A percentile compares a stretch with the other conserved stretches of the same genome.
These are phyloP conservation scores for Caloboletus firmus DNA, from an alignment of 1,284 basidiomycete genomes.

Conservation along the genomic window DNA sequence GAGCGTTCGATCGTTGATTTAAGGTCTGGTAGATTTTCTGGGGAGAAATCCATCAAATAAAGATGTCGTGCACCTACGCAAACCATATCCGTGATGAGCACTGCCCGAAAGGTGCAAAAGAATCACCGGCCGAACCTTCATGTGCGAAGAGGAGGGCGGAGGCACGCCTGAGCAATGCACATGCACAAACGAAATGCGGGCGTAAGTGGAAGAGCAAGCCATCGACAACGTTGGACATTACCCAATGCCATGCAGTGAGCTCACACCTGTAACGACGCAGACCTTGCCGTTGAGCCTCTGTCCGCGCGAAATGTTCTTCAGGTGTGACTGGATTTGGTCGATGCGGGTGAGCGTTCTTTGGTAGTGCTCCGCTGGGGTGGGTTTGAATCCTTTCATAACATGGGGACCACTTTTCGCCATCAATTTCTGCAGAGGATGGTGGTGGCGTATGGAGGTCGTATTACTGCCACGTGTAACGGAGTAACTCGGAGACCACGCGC, in stretches of 20 bases:
- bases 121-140: conserved; percentile 54
- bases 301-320: conserved; percentile 55
- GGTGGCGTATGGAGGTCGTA: neutral
- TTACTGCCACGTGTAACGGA: neutral
- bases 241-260: conserved; percentile 85
- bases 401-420: conserved; percentile 25
- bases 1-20: conserved; percentile 63
- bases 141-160: conserved; percentile 76
- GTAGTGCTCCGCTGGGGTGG: conserved; percentile 46
- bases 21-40: conserved; percentile 70
- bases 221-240: conserved; percentile 32
- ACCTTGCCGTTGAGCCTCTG: conserved; percentile 76
- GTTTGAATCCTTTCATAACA: conserved; percentile 8
- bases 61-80: conserved; percentile 79
- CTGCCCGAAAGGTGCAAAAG: neutral
- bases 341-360: conserved; percentile 63
- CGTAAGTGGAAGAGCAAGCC: conserved; percentile 13
- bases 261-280: conserved; percentile 88
- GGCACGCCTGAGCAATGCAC: conserved; percentile 57
- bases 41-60: conserved; percentile 80
- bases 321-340: conserved; percentile 68
- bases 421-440: neutral
- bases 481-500: neutral
- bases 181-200: conserved; percentile 7
- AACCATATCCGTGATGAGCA: conserved; percentile 8